Evolutionary conservation across 192 early-diverging fungal genomes (phyloP), one percentile per base, ranked within the genome.

Genomic region (Geranomyces michiganensis): DNA sequence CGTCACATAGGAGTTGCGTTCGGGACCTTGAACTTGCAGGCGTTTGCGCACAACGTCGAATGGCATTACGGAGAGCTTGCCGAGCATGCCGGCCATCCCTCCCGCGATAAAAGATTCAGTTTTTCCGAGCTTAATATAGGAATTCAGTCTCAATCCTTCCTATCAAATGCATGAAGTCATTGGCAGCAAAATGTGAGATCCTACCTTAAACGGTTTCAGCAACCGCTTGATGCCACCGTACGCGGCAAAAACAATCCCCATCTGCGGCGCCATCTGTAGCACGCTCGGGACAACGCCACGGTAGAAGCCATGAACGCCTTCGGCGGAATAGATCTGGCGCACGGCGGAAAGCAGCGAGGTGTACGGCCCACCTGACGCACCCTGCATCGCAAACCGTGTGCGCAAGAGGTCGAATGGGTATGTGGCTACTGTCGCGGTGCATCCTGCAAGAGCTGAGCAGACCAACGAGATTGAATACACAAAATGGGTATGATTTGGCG

Each of bases 381-480:
- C 88, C 69, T 97, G 94, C 14, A 91, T 85, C 3, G 95, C 92
- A 84, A 99, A 99, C 24, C 94, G 85, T 1, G 96, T 99, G 49
- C 96, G 86, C 36, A 99, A 78, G 5, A 99, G 85, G 84, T 99
- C 96, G 64, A 99, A 90, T n/a, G 96, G 95, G 82, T 96, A 99
- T 43, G 96, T 96, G 0, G 76, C 71, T 0, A 88, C 65, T 2
- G 95, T 97, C 14, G 94, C 94, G 12, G 88, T 70, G 31, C 81
- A 84, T 19, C 93, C 96, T 12, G 93, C 90, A n/a, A 88, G 22
- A 9, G 92, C 83, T 53, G 3, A 53, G 24, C n/a, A 15, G 56
- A 62, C 0, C 12, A 47, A 22, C 8, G 41, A 27, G n/a, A 65
- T 31, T 41, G 29, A 17, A 30, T 27, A 15, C 7, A 74, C 30